Conservation (phyloP, 2,329 filamentous ascomycete genomes). For the Rhynchosporium agropyri region DNA sequence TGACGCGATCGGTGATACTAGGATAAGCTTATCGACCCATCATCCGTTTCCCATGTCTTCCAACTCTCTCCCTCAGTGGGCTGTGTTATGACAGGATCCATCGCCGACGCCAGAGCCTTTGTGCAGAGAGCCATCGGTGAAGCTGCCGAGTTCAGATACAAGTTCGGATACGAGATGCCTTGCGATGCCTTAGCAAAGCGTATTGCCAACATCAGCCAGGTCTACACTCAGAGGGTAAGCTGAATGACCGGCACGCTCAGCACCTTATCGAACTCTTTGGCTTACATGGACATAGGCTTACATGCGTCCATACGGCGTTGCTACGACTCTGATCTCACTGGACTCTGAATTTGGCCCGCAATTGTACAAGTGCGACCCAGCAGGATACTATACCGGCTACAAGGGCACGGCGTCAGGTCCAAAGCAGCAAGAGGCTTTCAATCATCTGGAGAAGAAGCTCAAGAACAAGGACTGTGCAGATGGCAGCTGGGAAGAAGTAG, state of each 20-base stretch:
- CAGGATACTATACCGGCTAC: constrained; percentile 97
- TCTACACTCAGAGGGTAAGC: constrained; percentile 93
- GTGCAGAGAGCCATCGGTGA: constrained; percentile 92
- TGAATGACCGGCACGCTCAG: constrained; percentile 41
- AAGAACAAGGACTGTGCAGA: constrained; percentile 97
- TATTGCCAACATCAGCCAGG: constrained; percentile 98
- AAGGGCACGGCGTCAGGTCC: constrained; percentile 96
- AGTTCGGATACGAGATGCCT: constrained; percentile 99
- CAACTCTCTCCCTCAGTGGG: constrained; percentile 94
- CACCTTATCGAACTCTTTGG: constrained; percentile 29
- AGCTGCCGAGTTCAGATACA: constrained; percentile 97
- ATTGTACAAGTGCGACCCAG: constrained; percentile 97
- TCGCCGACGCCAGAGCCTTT: constrained; percentile 93
- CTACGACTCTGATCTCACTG: constrained; percentile 90
- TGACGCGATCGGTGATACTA: constrained; percentile 46
- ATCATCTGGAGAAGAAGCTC: constrained; percentile 98
- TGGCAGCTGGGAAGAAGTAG: constrained; percentile 94
- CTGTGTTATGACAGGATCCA: constrained; percentile 98
- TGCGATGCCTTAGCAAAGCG: constrained; percentile 96
- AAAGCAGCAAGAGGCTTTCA: constrained; percentile 98
- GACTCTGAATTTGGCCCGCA: constrained; percentile 92
- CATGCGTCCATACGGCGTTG: constrained; percentile 96
- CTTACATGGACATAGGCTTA: constrained; percentile 65
- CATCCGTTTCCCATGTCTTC: constrained; percentile 97
- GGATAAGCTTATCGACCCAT: constrained; percentile 99